Evolutionary conservation across 73 alveolate species (phyloP).

Genomic region (Tetrahymena borealis): DNA sequence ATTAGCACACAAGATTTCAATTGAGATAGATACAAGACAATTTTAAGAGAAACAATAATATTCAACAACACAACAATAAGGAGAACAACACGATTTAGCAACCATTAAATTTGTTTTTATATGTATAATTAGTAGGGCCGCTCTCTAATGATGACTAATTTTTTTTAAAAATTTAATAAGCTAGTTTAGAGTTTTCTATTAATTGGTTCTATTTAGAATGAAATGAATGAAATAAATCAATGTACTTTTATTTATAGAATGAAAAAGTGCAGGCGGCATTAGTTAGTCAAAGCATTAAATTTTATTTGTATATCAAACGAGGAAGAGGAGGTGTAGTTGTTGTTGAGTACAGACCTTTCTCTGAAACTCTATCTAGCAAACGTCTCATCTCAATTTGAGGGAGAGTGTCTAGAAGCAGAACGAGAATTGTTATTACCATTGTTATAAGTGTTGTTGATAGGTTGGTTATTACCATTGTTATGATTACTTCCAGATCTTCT

Average conservation of each 20-base stretch:
- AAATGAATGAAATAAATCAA: not conserved
- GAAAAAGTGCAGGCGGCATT: not conserved
- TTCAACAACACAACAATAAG: not conserved
- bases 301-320: not conserved
- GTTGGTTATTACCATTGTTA: not conserved
- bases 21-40: not conserved
- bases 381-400: not conserved
- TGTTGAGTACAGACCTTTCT: not conserved
- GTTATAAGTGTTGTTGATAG: not conserved
- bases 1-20: conserved; percentile 2
- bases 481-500: not conserved
- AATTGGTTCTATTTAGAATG: not conserved
- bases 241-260: not conserved
- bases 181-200: not conserved
- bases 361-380: not conserved
- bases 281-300: not conserved
- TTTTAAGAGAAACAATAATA: not conserved
- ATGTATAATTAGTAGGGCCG: not conserved
- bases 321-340: not conserved
- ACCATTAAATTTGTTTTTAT: not conserved
- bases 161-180: too few relatives aligned
- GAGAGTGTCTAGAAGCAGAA: not conserved
- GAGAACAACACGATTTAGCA: conserved; percentile 1
- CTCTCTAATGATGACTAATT: too few relatives aligned
- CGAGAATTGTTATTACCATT: not conserved